phyloP scores from a whole-genome alignment of 148 eudicot species.

The Silene conica region DNA sequence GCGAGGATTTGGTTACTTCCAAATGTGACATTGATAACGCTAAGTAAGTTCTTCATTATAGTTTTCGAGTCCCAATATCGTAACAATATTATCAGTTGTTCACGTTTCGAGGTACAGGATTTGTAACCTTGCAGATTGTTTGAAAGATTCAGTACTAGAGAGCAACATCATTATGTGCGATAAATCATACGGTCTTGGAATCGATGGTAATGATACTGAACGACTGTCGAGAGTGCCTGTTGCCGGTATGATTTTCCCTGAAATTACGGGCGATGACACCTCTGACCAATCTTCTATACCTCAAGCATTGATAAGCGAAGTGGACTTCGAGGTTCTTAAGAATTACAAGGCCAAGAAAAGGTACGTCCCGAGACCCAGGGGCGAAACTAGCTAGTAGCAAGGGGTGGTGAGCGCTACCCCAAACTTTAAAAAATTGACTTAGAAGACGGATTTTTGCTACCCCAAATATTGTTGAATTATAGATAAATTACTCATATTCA shows the following conservation, averaged over 20 bases:
- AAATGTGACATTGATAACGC: background rate
- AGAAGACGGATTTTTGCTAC: too few relatives aligned
- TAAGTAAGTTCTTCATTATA: background rate
- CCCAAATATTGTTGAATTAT: too few relatives aligned
- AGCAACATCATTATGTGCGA: constrained; percentile 8
- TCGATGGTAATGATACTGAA: background rate
- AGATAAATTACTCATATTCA: too few relatives aligned
- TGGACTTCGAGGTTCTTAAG: background rate
- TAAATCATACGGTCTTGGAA: background rate
- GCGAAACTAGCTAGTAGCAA: too few relatives aligned
- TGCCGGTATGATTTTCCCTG: background rate
- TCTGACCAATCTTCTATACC: background rate
- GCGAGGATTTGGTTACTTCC: background rate
- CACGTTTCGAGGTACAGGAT: background rate
- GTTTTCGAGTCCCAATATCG: background rate
- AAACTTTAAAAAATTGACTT: too few relatives aligned
- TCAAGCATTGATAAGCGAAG: background rate
- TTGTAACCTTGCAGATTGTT: background rate
- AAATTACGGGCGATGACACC: background rate
- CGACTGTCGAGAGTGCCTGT: background rate
- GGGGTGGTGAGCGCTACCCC: too few relatives aligned
- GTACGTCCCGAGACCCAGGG: background rate
- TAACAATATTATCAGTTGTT: background rate
- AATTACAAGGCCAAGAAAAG: background rate
- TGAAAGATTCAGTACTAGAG: background rate